Percentiles rank a stretch among this genome's conserved stretches.
These are phyloP conservation scores for Metarhizium album DNA, from an alignment of 2,329 filamentous ascomycete species.

Conservation along the genomic window DNA sequence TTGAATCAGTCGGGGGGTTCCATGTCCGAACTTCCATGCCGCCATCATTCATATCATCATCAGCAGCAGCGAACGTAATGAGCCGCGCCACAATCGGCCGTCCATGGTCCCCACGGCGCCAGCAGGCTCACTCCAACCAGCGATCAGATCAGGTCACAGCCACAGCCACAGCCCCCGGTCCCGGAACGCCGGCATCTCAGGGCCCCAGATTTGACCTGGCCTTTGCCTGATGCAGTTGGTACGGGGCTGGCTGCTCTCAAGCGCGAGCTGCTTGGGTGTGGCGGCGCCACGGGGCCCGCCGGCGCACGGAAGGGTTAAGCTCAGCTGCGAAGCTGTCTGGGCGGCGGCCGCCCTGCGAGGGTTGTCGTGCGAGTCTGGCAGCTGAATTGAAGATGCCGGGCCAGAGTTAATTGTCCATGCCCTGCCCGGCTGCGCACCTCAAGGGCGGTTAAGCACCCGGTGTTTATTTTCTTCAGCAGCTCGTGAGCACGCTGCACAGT, in stretches of 20 bases:
- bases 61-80: not conserved
- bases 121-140: not conserved
- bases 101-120: not conserved
- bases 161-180: not conserved
- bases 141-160: slow-evolving; percentile 1
- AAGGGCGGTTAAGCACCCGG: too few species aligned
- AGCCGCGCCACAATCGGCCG: slow-evolving; percentile 1
- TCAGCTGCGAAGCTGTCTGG: too few species aligned
- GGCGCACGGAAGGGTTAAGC: not conserved
- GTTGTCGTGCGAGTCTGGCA: too few species aligned
- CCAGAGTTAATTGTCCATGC: too few species aligned
- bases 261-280: not conserved
- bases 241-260: not conserved
- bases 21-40: too few species aligned
- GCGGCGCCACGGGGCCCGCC: not conserved
- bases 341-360: too few species aligned
- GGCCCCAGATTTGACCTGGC: slow-evolving; percentile 1
- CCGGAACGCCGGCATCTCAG: slow-evolving; percentile 8
- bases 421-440: too few species aligned
- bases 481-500: too few species aligned
- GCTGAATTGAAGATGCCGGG: too few species aligned
- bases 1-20: too few species aligned
- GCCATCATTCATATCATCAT: not conserved
- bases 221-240: not conserved
- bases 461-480: too few species aligned